Evolutionary conservation across 1,139 yeast species (phyloP), one percentile per base, ranked within the genome.

Genomic region (Lodderomyces parapsilosis): DNA sequence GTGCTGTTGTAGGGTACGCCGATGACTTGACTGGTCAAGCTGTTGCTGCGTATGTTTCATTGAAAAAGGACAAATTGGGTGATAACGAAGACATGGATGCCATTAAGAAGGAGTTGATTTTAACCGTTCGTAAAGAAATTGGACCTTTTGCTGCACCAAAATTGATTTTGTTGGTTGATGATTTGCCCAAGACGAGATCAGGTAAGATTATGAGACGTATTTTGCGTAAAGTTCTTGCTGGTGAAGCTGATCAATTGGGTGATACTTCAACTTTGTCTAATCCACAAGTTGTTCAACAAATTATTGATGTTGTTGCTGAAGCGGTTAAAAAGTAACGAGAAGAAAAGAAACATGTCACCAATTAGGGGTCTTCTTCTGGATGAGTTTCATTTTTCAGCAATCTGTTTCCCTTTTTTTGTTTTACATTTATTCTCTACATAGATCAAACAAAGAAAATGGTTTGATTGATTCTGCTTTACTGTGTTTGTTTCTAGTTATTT

Each of bases 81-180:
- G 25, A 22, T 2, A 15, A 20, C 19, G 80, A 71, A 42, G 81
- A 76, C 47, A 53, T 71, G 43, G 79, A 72, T 36, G 74, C 75
- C n/a, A 68, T 80, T 53, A 83, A 83, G 62, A 83, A 82, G 60
- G 90, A 83, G 61, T 72, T 85, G 59, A 72, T 84, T 45, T 65
- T 83, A 55, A 83, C 89, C 15, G 91, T 85, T 31, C 73, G 93
- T 60, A 83, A 82, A 60, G 91, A 84, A 63, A 85, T 85, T 58
- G 93, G 93, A 20, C 91, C 93, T 41, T 85, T 85, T 63, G 93
- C 93, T 25, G 88, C 93, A 30, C 93, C 93, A 42, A 85, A 85
- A 65, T 62, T 80, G 53, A 82, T 84, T 53, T 71, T 84, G 46
- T 66, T 85, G 46, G 88, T 85, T 45, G 85, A 83, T 55, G 93